Evolutionary conservation across 2,329 filamentous ascomycete genomes (phyloP), one percentile per base, ranked within the genome.

Genomic region (Aspergillus fijiensis): DNA sequence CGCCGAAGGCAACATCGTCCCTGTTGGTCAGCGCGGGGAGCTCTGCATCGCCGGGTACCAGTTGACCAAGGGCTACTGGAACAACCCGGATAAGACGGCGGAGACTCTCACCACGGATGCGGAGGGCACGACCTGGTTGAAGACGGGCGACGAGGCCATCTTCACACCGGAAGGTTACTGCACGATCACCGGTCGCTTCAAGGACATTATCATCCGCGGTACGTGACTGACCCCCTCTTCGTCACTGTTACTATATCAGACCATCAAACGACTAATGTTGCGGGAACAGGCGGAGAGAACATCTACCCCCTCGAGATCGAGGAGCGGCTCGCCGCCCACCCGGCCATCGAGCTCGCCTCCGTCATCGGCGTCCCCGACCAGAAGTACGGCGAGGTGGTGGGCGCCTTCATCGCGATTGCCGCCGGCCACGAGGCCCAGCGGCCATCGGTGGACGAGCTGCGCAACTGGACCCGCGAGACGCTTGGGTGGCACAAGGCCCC

Each of bases 31-130:
- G 35, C 80, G 85, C 9, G 90, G 90, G 19, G 90, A 94, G 77
- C 82, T 94, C 23, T 92, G 89, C 72, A 90, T 92, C 49, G 84
- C 87, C 0, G 91, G 90, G 0, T 94, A 92, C 73, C 89, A 91
- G 74, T 79, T 93, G 11, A 89, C 75, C 23, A 74, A 79, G 49
- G 84, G 83, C 23, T 86, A 86, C 69, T 83, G 82, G 79, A 77
- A 90, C 69, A 92, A 92, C 74, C 84, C 85, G 48, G 85, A 86
- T 69, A 93, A 91, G 80, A 93, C 89, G 1, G 84, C 82, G 0
- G 89, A 93, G 69, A 83, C 90, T 63, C 83, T 91, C 35, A 80
- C 88, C 6, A 85, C 87, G 59, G 88, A 91, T 60, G 83, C 86
- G 35, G 76, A 81, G 67, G 77, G 77, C 2, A 69, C 70, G 1